Evolutionary conservation across 2,329 filamentous ascomycete species (phyloP).

Genomic region (Aspergillus ustus): DNA sequence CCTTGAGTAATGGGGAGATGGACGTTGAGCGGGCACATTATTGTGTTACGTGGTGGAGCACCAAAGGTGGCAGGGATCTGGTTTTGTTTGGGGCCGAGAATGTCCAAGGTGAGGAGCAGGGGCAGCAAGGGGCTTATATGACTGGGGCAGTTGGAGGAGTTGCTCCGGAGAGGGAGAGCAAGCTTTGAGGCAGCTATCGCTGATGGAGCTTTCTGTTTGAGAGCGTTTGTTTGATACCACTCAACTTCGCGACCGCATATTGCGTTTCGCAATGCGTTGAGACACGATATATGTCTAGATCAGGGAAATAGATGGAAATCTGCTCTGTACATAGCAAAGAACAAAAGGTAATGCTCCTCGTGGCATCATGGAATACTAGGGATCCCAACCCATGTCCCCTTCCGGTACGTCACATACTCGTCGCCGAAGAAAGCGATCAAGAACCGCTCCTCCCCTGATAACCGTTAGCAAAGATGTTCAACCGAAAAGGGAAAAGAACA

Average conservation of each 20-base stretch:
- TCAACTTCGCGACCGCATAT: conserved; percentile 1
- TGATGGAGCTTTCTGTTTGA: background rate
- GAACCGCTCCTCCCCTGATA: conserved; percentile 73
- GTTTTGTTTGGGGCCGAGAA: conserved; percentile 53
- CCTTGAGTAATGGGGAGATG: conserved; percentile 80
- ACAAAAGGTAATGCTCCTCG: background rate
- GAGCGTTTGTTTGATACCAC: conserved; percentile 24
- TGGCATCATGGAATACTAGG: conserved; percentile 67
- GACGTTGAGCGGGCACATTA: conserved; percentile 81
- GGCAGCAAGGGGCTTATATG: conserved; percentile 53
- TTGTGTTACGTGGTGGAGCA: conserved; percentile 86
- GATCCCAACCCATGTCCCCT: conserved; percentile 75
- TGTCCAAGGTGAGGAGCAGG: conserved; percentile 24
- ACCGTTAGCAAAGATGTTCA: conserved; percentile 13
- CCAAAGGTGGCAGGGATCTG: conserved; percentile 62
- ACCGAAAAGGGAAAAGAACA: conserved; percentile 24
- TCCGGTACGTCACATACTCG: conserved; percentile 76
- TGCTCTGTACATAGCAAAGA: conserved; percentile 3
- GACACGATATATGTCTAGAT: background rate
- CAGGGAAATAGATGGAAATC: background rate
- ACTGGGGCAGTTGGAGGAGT: conserved; percentile 56
- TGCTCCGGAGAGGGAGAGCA: conserved; percentile 52
- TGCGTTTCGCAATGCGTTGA: background rate
- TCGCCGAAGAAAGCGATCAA: conserved; percentile 82
- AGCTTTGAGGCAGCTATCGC: conserved; percentile 43